These are phyloP conservation scores for Fusarium citri DNA, from an alignment of 2,329 filamentous ascomycete genomes.

Conservation along the genomic window DNA sequence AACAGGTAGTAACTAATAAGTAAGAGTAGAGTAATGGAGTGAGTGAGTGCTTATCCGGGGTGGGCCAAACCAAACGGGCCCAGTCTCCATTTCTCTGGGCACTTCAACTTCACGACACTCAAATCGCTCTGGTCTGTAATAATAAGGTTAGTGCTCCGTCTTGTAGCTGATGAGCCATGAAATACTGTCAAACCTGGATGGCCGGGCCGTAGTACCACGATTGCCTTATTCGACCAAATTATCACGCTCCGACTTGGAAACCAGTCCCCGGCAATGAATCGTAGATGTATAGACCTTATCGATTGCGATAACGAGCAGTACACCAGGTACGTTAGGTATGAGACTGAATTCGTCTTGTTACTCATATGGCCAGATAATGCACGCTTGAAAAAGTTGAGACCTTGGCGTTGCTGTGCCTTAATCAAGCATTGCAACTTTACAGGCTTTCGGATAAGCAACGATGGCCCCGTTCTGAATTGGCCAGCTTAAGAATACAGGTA, in stretches of 20 bases:
- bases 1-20: not conserved
- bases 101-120: conserved; percentile 1
- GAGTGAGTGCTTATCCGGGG: not conserved
- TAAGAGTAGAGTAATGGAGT: not conserved
- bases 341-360: not conserved
- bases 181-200: conserved; percentile 1
- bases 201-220: conserved; percentile 13
- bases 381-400: not conserved
- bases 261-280: not conserved
- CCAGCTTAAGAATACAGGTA: not conserved
- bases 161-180: not conserved
- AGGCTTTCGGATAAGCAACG: conserved; percentile 13
- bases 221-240: conserved; percentile 14
- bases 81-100: conserved; percentile 7
- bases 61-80: conserved; percentile 7
- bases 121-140: conserved; percentile 11
- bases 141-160: conserved; percentile 8
- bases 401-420: conserved; percentile 5
- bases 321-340: not conserved
- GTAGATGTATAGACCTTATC: not conserved
- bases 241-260: not conserved
- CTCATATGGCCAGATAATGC: not conserved
- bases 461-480: not conserved
- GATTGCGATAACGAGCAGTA: not conserved
- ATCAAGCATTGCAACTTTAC: not conserved